These are phyloP conservation scores for Simplicillium aogashimaense DNA, from an alignment of 2,329 filamentous ascomycete species.

Conservation along the genomic window DNA sequence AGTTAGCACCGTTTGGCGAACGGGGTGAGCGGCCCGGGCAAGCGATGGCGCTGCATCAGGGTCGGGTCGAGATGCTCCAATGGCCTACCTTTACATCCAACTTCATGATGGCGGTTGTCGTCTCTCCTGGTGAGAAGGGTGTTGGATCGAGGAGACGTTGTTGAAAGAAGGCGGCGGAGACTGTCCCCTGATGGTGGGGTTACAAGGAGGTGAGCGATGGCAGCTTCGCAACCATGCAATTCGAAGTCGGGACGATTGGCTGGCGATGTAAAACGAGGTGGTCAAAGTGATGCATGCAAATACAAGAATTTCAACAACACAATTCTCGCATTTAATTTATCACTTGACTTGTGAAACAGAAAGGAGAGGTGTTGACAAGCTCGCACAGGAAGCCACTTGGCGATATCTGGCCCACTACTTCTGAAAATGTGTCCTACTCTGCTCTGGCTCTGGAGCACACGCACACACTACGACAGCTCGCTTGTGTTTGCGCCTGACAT, in stretches of 20 bases:
- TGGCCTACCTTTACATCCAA: constrained; percentile 30
- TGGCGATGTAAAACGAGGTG: neutral
- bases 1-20: neutral
- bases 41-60: neutral
- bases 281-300: neutral
- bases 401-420: too few relatives aligned
- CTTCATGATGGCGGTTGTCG: constrained; percentile 24
- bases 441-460: too few relatives aligned
- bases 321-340: too few relatives aligned
- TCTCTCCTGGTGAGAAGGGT: constrained; percentile 8
- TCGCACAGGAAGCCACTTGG: too few relatives aligned
- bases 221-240: neutral
- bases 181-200: constrained; percentile 9
- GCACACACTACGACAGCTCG: too few relatives aligned
- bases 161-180: constrained; percentile 7
- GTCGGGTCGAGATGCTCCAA: neutral
- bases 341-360: too few relatives aligned
- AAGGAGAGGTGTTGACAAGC: too few relatives aligned
- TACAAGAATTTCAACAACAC: too few relatives aligned
- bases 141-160: constrained; percentile 1
- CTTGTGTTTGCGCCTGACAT: too few relatives aligned
- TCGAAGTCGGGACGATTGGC: constrained; percentile 1
- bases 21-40: too few relatives aligned
- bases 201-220: neutral
- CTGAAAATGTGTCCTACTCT: too few relatives aligned